A percentile compares a stretch with the other conserved stretches of the same genome.
These are phyloP conservation scores for Aphanomyces cochlioides DNA, from an alignment of 352 stramenopile species.

Conservation along the genomic window DNA sequence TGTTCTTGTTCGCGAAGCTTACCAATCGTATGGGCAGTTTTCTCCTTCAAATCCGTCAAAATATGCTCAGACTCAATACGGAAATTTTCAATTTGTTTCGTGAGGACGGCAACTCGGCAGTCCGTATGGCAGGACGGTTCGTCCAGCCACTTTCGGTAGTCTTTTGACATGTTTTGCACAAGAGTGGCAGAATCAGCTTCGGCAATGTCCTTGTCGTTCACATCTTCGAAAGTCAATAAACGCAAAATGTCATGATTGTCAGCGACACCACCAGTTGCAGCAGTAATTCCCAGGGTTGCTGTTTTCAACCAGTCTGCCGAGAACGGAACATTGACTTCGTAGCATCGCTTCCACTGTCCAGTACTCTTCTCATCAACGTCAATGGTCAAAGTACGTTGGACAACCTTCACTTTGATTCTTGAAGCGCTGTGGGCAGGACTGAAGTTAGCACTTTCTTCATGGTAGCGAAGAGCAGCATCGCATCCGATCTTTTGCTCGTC, in stretches of 20 bases:
- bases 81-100: slow-evolving; percentile 79
- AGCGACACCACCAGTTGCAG: slow-evolving; percentile 66
- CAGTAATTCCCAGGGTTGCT: slow-evolving; percentile 65
- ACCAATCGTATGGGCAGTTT: slow-evolving; percentile 72
- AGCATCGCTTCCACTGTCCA: slow-evolving; percentile 59
- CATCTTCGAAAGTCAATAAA: slow-evolving; percentile 52
- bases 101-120: slow-evolving; percentile 69
- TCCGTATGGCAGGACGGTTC: slow-evolving; percentile 70
- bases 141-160: slow-evolving; percentile 81
- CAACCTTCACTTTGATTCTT: slow-evolving; percentile 57
- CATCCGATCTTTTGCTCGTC: slow-evolving; percentile 71
- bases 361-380: slow-evolving; percentile 59
- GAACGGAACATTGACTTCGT: slow-evolving; percentile 62
- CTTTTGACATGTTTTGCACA: slow-evolving; percentile 78
- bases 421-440: slow-evolving; percentile 69
- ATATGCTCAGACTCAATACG: slow-evolving; percentile 75
- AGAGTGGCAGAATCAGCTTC: slow-evolving; percentile 60
- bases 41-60: slow-evolving; percentile 81
- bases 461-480: slow-evolving; percentile 72
- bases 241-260: slow-evolving; percentile 82
- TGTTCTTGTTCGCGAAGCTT: slow-evolving; percentile 74
- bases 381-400: slow-evolving; percentile 50
- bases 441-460: slow-evolving; percentile 63
- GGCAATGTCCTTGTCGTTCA: slow-evolving; percentile 48
- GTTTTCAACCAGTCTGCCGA: slow-evolving; percentile 57